Base-by-base conservation (phyloP, 2,329 filamentous ascomycete genomes). In the Akanthomyces uredinophilus region DNA sequence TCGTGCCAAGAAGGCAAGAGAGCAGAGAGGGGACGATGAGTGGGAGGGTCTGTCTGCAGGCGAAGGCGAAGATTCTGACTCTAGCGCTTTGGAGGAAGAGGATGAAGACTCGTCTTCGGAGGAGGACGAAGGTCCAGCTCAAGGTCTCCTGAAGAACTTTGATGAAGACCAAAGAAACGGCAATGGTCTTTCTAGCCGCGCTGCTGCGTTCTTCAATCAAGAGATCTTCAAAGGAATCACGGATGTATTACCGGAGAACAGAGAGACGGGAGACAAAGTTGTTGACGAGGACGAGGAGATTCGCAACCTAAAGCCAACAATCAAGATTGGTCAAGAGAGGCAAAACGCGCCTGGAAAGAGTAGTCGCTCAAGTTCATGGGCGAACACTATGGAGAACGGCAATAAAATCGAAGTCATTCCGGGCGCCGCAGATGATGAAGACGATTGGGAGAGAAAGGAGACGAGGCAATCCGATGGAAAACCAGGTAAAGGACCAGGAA, bases 161-260 rank as follows among this genome's bases (percentile, higher is more conserved):
- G 79, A 79, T 32, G 55, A 66, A 35, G 64, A 66, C 35, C 55
- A 62, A 5, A 53, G 72, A 5, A 37, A 29, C 27, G 35, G 27
- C 20, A 62, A 68, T 56, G 70, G 72, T 3, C 80, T 98, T n/a
- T 96, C 92, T 3, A 93, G 88, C 73, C 86, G 92, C 65, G 95
- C 95, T 10, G 85, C 88, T 11, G 84, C 89, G 64, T 99, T 99
- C 78, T 99, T 99, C 74, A 89, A 90, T 68, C 94, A 97, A 72
- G 93, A 97, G 67, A 89, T 99, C 46, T 99, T 99, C 80, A 87
- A 93, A 67, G 91, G 87, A 44, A 87, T 98, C 60, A 85, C 86
- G 24, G 90, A 85, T 0, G 74, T 89, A 22, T 77, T 88, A 84
- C 7, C 68, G 66, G 18, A 65, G 70, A 0, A 67, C 70, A 49